Evolutionary conservation across 1,284 basidiomycete genomes (phyloP).

Genomic region (Moniliella sp.): DNA sequence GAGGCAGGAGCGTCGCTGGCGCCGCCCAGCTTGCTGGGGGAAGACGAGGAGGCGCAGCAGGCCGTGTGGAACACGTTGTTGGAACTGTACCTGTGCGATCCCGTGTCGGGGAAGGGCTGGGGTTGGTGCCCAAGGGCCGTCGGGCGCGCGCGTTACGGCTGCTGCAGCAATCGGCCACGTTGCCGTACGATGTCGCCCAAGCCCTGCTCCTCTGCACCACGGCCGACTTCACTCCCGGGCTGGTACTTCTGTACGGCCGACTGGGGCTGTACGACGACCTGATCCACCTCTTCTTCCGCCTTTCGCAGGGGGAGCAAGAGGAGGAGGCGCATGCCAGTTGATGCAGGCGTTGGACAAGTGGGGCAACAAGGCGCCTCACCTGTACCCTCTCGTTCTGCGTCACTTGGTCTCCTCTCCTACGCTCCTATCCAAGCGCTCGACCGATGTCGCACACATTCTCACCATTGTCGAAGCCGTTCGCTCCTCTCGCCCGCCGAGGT

Average conservation of each 20-base stretch:
- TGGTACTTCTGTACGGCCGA: conserved; percentile 73
- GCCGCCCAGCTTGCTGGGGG: conserved; percentile 31
- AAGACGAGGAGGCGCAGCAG: conserved; percentile 52
- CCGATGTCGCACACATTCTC: conserved; percentile 47
- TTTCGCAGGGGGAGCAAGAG: background rate
- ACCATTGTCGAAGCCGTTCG: conserved; percentile 47
- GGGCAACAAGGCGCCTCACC: conserved; percentile 47
- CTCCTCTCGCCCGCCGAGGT: conserved; percentile 72
- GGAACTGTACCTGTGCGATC: conserved; percentile 87
- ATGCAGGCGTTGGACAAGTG: conserved; percentile 52
- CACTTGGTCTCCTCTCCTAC: conserved; percentile 54
- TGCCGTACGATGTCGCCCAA: conserved; percentile 73
- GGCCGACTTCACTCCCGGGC: conserved; percentile 54
- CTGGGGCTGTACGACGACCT: conserved; percentile 91
- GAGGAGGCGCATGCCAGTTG: conserved; percentile 38
- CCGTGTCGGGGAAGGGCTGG: too few relatives aligned
- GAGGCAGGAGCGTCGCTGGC: background rate
- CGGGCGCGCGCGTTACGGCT: conserved; percentile 19
- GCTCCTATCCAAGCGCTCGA: conserved; percentile 47
- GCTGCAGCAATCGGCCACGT: conserved; percentile 10
- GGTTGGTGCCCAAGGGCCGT: too few relatives aligned
- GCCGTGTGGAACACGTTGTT: conserved; percentile 88
- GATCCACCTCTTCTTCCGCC: conserved; percentile 72
- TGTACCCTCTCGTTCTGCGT: conserved; percentile 71
- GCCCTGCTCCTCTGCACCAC: conserved; percentile 79